Conservation (phyloP, 345 rosid species). For the Populus simonii region DNA sequence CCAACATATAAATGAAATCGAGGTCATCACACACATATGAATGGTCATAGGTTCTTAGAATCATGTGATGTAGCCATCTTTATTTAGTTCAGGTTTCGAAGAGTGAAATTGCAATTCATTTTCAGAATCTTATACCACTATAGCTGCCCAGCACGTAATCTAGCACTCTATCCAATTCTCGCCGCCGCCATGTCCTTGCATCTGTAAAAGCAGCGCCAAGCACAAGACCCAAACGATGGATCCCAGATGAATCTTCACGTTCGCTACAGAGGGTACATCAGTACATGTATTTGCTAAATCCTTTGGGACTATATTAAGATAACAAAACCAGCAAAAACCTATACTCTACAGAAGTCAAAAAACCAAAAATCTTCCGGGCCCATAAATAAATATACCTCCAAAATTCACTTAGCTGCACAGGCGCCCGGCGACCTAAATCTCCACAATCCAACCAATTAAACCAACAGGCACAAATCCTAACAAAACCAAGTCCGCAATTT, state of each 20-base stretch:
- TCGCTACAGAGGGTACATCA: background rate
- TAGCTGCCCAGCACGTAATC: background rate
- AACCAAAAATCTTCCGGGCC: background rate
- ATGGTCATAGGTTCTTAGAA: background rate
- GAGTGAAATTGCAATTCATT: background rate
- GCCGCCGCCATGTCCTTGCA: background rate
- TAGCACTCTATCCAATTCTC: background rate
- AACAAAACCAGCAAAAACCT: background rate
- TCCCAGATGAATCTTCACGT: background rate
- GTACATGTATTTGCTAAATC: background rate
- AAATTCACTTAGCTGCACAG: background rate
- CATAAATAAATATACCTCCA: background rate
- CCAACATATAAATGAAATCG: background rate
- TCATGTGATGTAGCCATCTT: conserved; percentile 1
- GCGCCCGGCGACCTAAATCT: background rate
- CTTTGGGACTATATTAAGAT: background rate
- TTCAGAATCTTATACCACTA: background rate
- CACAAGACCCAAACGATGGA: background rate
- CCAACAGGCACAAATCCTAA: background rate
- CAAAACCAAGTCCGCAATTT: background rate
- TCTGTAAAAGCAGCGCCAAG: background rate
- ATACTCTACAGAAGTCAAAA: background rate
- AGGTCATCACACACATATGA: background rate
- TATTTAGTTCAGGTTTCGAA: background rate
- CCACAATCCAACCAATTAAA: conserved; percentile 3